Conservation (phyloP, 306 rosid species). For the Mucuna pruriens region DNA sequence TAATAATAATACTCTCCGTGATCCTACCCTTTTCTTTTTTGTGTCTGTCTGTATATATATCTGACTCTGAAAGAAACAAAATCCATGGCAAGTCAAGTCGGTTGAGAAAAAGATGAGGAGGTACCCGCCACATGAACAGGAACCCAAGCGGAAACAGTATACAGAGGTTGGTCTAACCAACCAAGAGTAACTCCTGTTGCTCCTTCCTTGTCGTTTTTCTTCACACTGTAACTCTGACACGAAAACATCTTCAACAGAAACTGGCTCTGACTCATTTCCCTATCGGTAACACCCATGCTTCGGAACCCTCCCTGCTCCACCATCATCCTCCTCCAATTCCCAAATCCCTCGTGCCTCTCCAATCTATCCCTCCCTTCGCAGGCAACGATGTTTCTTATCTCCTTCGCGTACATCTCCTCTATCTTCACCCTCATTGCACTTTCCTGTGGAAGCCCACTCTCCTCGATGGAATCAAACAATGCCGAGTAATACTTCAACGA, state of each 20-base stretch:
- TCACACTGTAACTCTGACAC: conserved; percentile 57
- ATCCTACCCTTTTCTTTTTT: conserved; percentile 44
- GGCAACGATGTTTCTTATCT: conserved; percentile 82
- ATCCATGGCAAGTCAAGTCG: conserved; percentile 39
- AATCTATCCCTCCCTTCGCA: conserved; percentile 86
- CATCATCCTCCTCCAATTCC: conserved; percentile 80
- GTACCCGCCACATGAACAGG: conserved; percentile 69
- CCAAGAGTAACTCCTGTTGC: conserved; percentile 61
- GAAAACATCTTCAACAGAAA: conserved; percentile 81
- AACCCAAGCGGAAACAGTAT: conserved; percentile 88
- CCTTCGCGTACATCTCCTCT: conserved; percentile 83
- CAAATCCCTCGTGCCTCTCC: conserved; percentile 86
- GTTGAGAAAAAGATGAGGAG: conserved; percentile 73
- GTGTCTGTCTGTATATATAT: conserved; percentile 31
- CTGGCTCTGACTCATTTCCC: conserved; percentile 72
- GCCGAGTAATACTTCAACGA: conserved; percentile 78
- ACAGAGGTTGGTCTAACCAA: conserved; percentile 82
- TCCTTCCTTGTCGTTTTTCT: conserved; percentile 58
- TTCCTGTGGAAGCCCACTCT: conserved; percentile 60
- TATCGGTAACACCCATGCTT: conserved; percentile 55
- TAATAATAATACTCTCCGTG: conserved; percentile 37
- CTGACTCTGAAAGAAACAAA: conserved; percentile 28
- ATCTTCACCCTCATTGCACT: conserved; percentile 66
- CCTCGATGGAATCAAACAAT: conserved; percentile 72
- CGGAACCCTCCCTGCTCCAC: conserved; percentile 86